phyloP scores from a whole-genome alignment of 2,329 filamentous ascomycete genomes.

The Zalaria sp. region DNA sequence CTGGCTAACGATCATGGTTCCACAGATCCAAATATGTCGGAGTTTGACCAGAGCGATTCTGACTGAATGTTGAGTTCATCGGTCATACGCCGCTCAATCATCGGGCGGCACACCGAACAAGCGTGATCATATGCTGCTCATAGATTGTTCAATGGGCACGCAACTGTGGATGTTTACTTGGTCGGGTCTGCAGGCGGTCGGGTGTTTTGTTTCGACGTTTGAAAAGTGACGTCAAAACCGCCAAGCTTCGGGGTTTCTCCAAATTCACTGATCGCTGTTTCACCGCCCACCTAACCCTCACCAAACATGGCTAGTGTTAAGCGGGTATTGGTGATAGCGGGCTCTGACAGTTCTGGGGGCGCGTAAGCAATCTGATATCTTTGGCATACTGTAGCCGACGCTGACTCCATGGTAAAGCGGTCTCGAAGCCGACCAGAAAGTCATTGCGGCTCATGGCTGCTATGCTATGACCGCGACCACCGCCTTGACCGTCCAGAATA shows the following conservation, averaged over 20 bases:
- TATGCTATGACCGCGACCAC: slow-evolving; percentile 96
- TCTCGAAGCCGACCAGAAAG: slow-evolving; percentile 90
- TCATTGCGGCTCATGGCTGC: slow-evolving; percentile 78
- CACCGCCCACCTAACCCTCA: slow-evolving; percentile 2
- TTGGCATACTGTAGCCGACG: slow-evolving; percentile 1
- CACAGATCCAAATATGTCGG: slow-evolving; percentile 29
- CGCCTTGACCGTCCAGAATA: slow-evolving; percentile 93
- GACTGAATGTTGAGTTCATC: slow-evolving; percentile 17
- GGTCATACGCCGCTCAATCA: too few relatives aligned
- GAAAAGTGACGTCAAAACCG: background rate
- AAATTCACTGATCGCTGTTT: slow-evolving; percentile 4
- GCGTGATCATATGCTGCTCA: too few relatives aligned
- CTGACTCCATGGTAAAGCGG: slow-evolving; percentile 42
- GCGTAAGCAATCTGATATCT: slow-evolving; percentile 41
- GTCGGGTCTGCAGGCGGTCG: background rate
- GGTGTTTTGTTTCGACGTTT: background rate
- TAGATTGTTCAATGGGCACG: too few relatives aligned
- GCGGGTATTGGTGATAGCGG: slow-evolving; percentile 67
- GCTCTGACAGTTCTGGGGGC: slow-evolving; percentile 82
- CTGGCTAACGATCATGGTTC: background rate
- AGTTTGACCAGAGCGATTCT: slow-evolving; percentile 29
- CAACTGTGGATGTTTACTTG: too few relatives aligned
- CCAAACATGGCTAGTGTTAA: slow-evolving; percentile 14
- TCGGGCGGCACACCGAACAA: too few relatives aligned
- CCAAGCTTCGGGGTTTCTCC: background rate